Percentiles rank a stretch among this genome's conserved stretches.
Conservation (phyloP, 768 basidiomycete species). For the Coprinopsis sp. region DNA sequence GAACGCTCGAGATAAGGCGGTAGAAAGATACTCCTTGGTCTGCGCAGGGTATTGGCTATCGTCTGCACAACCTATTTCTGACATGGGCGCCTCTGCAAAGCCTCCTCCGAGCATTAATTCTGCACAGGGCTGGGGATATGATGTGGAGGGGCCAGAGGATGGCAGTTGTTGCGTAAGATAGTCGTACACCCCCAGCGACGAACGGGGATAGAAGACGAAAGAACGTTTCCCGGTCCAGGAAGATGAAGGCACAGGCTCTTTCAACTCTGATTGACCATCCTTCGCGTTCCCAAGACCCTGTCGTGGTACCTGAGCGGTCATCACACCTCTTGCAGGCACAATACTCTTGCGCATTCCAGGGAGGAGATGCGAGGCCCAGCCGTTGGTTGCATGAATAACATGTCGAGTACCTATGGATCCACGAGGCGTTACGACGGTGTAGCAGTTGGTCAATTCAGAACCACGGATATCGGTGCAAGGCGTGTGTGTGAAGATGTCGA, state of each 20-base stretch:
- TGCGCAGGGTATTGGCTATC: slow-evolving; percentile 27
- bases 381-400: slow-evolving; percentile 84
- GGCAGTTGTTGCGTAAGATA: slow-evolving; percentile 62
- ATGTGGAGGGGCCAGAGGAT: slow-evolving; percentile 1
- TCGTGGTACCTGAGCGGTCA: slow-evolving; percentile 64
- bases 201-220: slow-evolving; percentile 53
- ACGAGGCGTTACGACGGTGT: slow-evolving; percentile 56
- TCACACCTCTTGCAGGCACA: slow-evolving; percentile 52
- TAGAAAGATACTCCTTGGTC: slow-evolving; percentile 27
- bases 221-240: slow-evolving; percentile 43
- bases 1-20: slow-evolving; percentile 52
- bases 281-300: slow-evolving; percentile 19
- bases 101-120: slow-evolving; percentile 73
- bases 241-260: neutral
- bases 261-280: neutral
- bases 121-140: slow-evolving; percentile 20
- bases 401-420: slow-evolving; percentile 56
- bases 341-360: slow-evolving; percentile 57
- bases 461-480: slow-evolving; percentile 52
- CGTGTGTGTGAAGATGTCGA: slow-evolving; percentile 54
- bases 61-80: slow-evolving; percentile 34
- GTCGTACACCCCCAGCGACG: slow-evolving; percentile 43
- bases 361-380: slow-evolving; percentile 71
- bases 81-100: slow-evolving; percentile 29
- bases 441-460: slow-evolving; percentile 21